Evolutionary conservation across 495 filamentous ascomycete genomes (phyloP).

Genomic region (Aspergillus funiculosus): DNA sequence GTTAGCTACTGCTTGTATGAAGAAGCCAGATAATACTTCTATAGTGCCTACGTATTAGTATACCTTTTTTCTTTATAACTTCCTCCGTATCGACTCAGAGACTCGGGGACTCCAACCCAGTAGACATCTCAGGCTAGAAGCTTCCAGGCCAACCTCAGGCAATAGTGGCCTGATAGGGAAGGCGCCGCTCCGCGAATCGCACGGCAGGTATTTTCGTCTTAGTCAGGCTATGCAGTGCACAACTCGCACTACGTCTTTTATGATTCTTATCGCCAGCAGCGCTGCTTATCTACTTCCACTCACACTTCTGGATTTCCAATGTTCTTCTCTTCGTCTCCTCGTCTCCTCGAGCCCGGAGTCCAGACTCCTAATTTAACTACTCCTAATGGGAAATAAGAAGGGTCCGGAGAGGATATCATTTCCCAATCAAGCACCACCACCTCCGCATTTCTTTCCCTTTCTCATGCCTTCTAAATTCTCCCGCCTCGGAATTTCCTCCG

Average conservation of each 20-base stretch:
- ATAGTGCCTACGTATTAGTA: neutral
- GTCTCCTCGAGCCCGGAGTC: no score
- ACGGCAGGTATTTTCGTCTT: constrained; percentile 7
- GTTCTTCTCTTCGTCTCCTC: no score
- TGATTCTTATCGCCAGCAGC: neutral
- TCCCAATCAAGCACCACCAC: neutral
- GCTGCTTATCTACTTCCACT: neutral
- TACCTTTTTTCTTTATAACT: neutral
- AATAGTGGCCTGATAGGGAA: constrained; percentile 10
- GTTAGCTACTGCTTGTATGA: neutral
- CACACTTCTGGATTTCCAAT: neutral
- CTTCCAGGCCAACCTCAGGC: neutral
- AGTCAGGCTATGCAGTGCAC: constrained; percentile 3
- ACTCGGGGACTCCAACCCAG: neutral
- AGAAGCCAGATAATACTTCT: neutral
- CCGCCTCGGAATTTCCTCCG: constrained; percentile 2
- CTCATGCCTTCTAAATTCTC: neutral
- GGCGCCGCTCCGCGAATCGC: constrained; percentile 9
- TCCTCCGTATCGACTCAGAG: neutral
- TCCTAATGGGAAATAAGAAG: no score
- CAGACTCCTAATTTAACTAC: no score
- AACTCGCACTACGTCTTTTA: no score
- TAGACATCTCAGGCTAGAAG: no score
- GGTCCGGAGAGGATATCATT: constrained; percentile 1
- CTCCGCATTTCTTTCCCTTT: neutral